Base-by-base conservation (phyloP, 768 basidiomycete species). In the Suillus variegatus region DNA sequence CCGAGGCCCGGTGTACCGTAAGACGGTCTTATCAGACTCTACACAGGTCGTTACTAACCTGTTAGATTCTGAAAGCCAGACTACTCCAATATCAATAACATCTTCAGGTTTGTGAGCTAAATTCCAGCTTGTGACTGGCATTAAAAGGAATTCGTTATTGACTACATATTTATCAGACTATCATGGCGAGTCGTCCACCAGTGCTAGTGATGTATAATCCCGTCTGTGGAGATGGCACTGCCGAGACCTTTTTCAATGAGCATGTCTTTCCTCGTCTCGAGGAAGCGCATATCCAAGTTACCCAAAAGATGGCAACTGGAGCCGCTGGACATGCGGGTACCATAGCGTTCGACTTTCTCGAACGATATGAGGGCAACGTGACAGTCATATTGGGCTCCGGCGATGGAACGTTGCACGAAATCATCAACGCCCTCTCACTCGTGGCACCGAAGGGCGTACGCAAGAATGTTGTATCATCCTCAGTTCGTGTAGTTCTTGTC, bases 321-420 rank as follows among this genome's bases (percentile, higher is more conserved):
- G 72, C 77, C 63, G 70, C 78, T 0, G 85, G 82, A 4, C 85
- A 92, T 73, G 89, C 88, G 12, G 89, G 87, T 16, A 70, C 69
- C 43, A 64, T 84, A 60, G 76, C 86, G 18, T 66, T 80, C 41
- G 71, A 80, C 6, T 78, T 83, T 67, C 70, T 90, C 58, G 64
- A 77, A 12, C 67, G 69, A 51, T 66, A 71, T 63, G 63, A 73
- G 9, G 78, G 72, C 35, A 68, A 66, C 56, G 65, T 85, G 61
- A 83, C 82, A 0, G 73, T 92, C 56, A 72, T 92, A 60, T 80
- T 95, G 32, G 86, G 84, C 18, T 94, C 95, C 6, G 96, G 96
- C 9, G 96, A 99, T 76, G 96, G 96, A 20, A 97, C 95, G 1
- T 80, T 95, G 46, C 93, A 97, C 74, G 95, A 99, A 70, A 85